Percentiles rank a stretch among this genome's conserved stretches.
These are phyloP conservation scores for Calonectria leucothoes DNA, from an alignment of 2,329 filamentous ascomycete species.

Conservation along the genomic window DNA sequence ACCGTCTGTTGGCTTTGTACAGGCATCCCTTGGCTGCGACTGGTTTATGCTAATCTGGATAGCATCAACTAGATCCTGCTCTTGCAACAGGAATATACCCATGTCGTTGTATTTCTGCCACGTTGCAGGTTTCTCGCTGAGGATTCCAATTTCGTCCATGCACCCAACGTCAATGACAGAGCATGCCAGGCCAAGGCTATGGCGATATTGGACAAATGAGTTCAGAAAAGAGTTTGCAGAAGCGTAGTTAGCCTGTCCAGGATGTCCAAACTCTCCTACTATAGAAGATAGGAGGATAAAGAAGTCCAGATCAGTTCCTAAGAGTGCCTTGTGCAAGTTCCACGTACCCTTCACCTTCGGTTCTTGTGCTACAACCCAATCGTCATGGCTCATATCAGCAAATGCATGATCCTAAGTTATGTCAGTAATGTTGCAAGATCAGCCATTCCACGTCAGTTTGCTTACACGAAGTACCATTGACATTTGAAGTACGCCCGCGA, in stretches of 20 bases:
- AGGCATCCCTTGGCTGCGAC: no score
- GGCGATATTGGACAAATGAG: slow-evolving; percentile 50
- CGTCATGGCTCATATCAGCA: no score
- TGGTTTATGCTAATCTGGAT: no score
- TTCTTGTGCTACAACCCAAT: no score
- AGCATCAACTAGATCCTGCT: no score
- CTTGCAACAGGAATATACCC: no score
- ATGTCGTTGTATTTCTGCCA: no score
- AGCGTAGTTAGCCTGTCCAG: slow-evolving; percentile 54
- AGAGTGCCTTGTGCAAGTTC: slow-evolving; percentile 46
- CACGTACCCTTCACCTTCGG: slow-evolving; percentile 50
- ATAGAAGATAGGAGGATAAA: slow-evolving; percentile 50
- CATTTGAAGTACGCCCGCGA: slow-evolving; percentile 9
- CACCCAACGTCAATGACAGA: not conserved
- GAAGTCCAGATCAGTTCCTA: slow-evolving; percentile 46
- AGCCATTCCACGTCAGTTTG: no score
- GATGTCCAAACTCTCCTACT: slow-evolving; percentile 45
- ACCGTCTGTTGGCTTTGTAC: no score
- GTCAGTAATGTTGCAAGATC: no score
- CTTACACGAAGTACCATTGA: slow-evolving; percentile 6
- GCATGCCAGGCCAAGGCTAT: slow-evolving; percentile 40
- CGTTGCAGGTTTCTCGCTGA: not conserved
- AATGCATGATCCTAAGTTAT: slow-evolving; percentile 23
- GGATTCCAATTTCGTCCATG: not conserved
- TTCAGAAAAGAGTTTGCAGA: slow-evolving; percentile 55